phyloP scores from a whole-genome alignment of 371 early-diverging fungal species.

The Amoeboaphelidium protococcarum region DNA sequence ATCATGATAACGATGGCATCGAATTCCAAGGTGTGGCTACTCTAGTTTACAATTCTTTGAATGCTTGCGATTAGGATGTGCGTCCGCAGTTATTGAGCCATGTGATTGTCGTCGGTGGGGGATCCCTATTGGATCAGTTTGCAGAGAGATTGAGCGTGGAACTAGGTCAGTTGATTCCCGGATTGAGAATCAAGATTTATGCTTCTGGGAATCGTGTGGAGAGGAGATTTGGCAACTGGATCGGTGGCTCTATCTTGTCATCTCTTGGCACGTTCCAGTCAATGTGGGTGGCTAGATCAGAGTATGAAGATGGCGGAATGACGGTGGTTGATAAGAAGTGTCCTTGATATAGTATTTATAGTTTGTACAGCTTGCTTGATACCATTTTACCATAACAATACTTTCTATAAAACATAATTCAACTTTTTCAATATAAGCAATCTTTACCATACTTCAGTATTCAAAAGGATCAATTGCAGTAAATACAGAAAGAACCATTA shows the following conservation, averaged over 20 bases:
- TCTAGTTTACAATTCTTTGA: conserved; percentile 36
- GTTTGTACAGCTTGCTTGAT: too few species aligned
- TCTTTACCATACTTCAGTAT: too few species aligned
- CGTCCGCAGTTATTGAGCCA: conserved; percentile 47
- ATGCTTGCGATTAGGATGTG: conserved; percentile 56
- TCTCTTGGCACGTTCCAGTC: conserved; percentile 87
- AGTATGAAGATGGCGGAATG: conserved; percentile 70
- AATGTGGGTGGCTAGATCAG: conserved; percentile 78
- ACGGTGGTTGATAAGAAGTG: conserved; percentile 65
- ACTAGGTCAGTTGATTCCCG: too few species aligned
- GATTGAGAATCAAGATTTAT: conserved; percentile 47
- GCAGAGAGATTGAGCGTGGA: conserved; percentile 51
- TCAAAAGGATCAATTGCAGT: too few species aligned
- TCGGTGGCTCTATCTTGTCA: conserved; percentile 84
- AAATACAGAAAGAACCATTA: too few species aligned
- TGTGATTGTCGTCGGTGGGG: conserved; percentile 71
- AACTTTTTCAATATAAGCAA: too few species aligned
- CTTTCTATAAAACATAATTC: background rate
- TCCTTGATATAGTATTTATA: conserved; percentile 19
- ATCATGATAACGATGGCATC: background rate
- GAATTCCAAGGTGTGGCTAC: conserved; percentile 24
- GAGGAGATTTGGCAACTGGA: conserved; percentile 70
- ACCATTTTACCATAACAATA: too few species aligned
- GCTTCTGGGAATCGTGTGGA: conserved; percentile 48
- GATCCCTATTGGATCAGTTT: conserved; percentile 57